Evolutionary conservation across 495 filamentous ascomycete genomes (phyloP), one percentile per base, ranked within the genome.

Genomic region (Penicillium subrubescens): DNA sequence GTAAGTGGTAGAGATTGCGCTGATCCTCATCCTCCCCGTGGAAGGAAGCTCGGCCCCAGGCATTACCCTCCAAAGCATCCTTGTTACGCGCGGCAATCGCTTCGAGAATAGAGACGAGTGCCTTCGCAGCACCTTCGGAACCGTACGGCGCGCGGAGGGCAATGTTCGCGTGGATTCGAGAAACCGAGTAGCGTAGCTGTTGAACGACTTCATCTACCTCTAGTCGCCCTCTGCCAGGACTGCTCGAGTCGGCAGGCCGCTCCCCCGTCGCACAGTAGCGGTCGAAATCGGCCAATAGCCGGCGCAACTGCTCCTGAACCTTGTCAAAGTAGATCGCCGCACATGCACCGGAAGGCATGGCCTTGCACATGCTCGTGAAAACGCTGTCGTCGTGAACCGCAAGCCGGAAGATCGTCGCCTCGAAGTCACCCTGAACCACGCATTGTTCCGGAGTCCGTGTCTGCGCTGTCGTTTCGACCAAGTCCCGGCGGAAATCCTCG

Each of bases 291-390:
- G 61, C 58, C 3, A 85, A 59, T 5, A 81, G 65, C 57, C 66
- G 76, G 37, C 75, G 75, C 3, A 65, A 73, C 56, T 73, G 69
- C 61, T 79, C 68, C 59, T 77, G 73, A 19, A 77, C 59, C 56
- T 84, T 86, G 66, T 80, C 71, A 59, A 82, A 82, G 67, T 81
- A 85, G 57, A 79, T 78, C 3, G 75, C 76, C 3, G 82, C 81
- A 66, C 82, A 81, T 10, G 78, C 76, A 0, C 80, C 79, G 10
- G 73, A 65, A 1, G 80, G 80, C 74, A 84, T 81, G 1, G 77
- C 77, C 59, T 81, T 79, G 64, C 79, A 81, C 14, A 86, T 73
- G 60, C 75, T 80, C 31, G 65, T 67, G 62, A 76, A 83, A 56
- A 84, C 75, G 21, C 72, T 68, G 35, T 82, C 74, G 56, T 85